Percentiles rank a stretch among this genome's conserved stretches.
Evolutionary conservation across 1,284 basidiomycete species (phyloP).

Genomic region (Naganishia sp.): DNA sequence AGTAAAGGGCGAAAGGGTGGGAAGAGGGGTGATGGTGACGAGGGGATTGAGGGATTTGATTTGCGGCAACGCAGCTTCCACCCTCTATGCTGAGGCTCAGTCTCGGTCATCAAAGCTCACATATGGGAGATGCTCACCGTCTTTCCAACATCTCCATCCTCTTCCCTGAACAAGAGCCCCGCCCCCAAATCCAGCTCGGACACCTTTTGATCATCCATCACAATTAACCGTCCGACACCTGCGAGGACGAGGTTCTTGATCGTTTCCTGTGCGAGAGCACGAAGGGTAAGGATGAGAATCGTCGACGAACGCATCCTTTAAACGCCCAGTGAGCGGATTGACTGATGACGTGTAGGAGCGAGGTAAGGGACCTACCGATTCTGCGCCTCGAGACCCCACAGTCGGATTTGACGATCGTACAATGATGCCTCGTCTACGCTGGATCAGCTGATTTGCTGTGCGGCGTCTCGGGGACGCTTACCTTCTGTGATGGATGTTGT

Average conservation of each 20-base stretch:
- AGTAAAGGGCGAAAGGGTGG: conserved; percentile 54
- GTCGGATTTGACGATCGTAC: conserved; percentile 94
- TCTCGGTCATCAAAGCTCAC: conserved; percentile 29
- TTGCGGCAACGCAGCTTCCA: conserved; percentile 76
- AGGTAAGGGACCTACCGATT: conserved; percentile 65
- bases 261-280: conserved; percentile 87
- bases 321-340: conserved; percentile 11
- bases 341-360: not conserved
- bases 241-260: conserved; percentile 82
- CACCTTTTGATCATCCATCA: conserved; percentile 59
- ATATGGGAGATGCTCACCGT: conserved; percentile 60
- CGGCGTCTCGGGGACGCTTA: not conserved
- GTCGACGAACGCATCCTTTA: conserved; percentile 88
- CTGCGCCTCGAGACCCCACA: conserved; percentile 98
- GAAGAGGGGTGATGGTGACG: conserved; percentile 72
- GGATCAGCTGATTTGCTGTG: too few species aligned
- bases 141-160: conserved; percentile 73
- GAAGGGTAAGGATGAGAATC: conserved; percentile 78
- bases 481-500: conserved; percentile 30
- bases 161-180: conserved; percentile 91
- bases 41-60: conserved; percentile 90
- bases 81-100: conserved; percentile 61
- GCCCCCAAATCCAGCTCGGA: conserved; percentile 76
- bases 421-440: conserved; percentile 73
- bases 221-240: conserved; percentile 60